Evolutionary conservation across 2,329 filamentous ascomycete species (phyloP), one percentile per base, ranked within the genome.

Genomic region (Sporothrix pseudoabietina): DNA sequence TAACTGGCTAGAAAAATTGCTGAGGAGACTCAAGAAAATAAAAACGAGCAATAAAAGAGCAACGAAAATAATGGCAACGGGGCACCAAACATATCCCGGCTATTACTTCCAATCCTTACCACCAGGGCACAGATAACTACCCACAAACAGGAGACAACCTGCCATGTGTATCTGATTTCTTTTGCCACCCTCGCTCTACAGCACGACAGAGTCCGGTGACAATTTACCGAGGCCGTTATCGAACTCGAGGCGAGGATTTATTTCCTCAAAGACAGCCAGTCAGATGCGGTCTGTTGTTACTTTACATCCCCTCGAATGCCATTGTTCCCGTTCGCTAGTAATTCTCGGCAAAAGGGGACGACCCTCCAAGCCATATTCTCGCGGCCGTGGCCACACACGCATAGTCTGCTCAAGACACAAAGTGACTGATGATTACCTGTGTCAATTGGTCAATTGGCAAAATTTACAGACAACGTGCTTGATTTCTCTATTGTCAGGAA

Each of bases 1-100:
- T 52, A 16, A 35, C 16, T 68, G 26, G 61, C 49, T 26, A 26
- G 41, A 22, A 44, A n/a, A 49, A n/a, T 41, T 4, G 26, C 44
- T 22, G 44, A 35, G 61, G 59, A 52, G 39, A 41, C 63, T n/a
- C 41, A 72, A 63, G 30, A 69, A 69, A 69, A 52, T 35, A 30
- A 59, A 4, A 22, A 47, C 39, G 47, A 57, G 32, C 26, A 19
- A 41, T 16, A n/a, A 66, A n/a, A 41, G 61, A 26, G 35, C 9
- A 39, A 30, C 10, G 9, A 10, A 65, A 61, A 5, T 59, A 59
- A 26, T 44, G 35, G 6, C 16, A 41, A 12, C 19, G 35, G 59
- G 39, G 8, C 22, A 32, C 32, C 9, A 65, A 65, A 44, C 35
- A 65, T 22, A 26, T 35, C 35, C 55, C 30, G 55, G 55, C 12